Conservation (phyloP, 495 filamentous ascomycete species). For the Lepraria neglecta region DNA sequence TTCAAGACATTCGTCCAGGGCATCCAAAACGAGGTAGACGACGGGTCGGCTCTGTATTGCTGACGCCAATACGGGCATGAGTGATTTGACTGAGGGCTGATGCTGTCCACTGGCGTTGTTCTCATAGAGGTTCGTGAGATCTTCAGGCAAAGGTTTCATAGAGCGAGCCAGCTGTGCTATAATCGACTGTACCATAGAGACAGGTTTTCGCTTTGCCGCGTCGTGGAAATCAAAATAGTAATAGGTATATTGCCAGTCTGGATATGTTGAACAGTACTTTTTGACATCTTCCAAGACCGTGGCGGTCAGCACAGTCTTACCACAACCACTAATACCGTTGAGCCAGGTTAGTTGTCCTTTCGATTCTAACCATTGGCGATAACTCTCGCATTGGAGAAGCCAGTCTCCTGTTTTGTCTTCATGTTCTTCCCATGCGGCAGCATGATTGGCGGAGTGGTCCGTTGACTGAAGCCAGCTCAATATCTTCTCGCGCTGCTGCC, state of each 20-base stretch:
- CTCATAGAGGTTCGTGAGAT: not conserved
- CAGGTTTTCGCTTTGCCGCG: slow-evolving; percentile 3
- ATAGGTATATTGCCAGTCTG: slow-evolving; percentile 15
- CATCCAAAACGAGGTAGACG: slow-evolving; percentile 29
- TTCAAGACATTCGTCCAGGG: slow-evolving; percentile 29
- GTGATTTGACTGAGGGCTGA: not conserved
- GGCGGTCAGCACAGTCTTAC: slow-evolving; percentile 13
- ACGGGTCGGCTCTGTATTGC: not conserved
- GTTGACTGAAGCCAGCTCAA: not conserved
- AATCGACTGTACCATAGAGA: not conserved
- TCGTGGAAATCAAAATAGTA: slow-evolving; percentile 31
- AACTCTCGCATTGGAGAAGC: not conserved
- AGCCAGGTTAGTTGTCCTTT: slow-evolving; percentile 1
- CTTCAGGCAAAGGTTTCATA: not conserved
- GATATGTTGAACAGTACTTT: not conserved
- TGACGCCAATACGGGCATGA: not conserved
- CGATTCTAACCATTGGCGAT: not conserved
- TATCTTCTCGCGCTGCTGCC: not conserved
- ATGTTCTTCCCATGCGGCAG: not conserved
- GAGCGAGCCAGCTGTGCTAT: not conserved
- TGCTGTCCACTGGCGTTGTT: not conserved
- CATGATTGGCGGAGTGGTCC: slow-evolving; percentile 2
- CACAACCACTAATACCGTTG: slow-evolving; percentile 10
- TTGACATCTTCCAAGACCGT: slow-evolving; percentile 11
- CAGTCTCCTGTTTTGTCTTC: not conserved